phyloP scores from a whole-genome alignment of 495 filamentous ascomycete genomes.

The Penicillium mononematosum region DNA sequence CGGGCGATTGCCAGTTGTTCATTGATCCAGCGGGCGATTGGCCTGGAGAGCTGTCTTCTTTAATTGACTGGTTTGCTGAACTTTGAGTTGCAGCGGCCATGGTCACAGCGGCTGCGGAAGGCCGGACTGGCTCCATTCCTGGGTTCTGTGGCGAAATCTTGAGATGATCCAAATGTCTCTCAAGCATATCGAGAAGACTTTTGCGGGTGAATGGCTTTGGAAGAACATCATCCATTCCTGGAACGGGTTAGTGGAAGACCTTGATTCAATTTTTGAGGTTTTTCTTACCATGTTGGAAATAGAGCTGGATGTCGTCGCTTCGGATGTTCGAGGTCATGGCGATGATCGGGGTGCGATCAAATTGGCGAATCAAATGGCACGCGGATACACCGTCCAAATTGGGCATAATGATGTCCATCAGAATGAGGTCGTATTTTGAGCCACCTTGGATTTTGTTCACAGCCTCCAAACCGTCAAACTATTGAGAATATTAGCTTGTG shows the following conservation, averaged over 20 bases:
- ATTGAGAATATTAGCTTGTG: slow-evolving; percentile 10
- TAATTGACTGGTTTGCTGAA: slow-evolving; percentile 62
- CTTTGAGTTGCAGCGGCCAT: slow-evolving; percentile 42
- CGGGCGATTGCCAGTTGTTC: slow-evolving; percentile 71
- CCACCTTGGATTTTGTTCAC: slow-evolving; percentile 86
- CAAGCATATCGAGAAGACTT: slow-evolving; percentile 84
- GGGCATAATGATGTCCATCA: slow-evolving; percentile 99
- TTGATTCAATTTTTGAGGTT: slow-evolving; percentile 15
- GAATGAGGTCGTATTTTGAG: slow-evolving; percentile 84
- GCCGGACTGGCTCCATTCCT: slow-evolving; percentile 54
- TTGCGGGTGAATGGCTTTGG: slow-evolving; percentile 98
- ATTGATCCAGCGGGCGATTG: slow-evolving; percentile 69
- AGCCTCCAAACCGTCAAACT: slow-evolving; percentile 89
- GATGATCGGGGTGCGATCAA: slow-evolving; percentile 85
- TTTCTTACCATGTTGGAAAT: slow-evolving; percentile 90
- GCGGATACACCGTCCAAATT: slow-evolving; percentile 93
- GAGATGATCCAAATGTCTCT: slow-evolving; percentile 81
- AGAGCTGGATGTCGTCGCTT: slow-evolving; percentile 94
- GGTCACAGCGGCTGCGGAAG: slow-evolving; percentile 47
- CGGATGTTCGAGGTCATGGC: slow-evolving; percentile 99
- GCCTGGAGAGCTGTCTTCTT: slow-evolving; percentile 80
- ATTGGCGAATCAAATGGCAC: slow-evolving; percentile 89
- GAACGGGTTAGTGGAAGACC: background rate
- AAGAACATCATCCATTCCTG: slow-evolving; percentile 98
- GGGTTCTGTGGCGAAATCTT: slow-evolving; percentile 52